A percentile compares a stretch with the other conserved stretches of the same genome.
phyloP scores from a whole-genome alignment of 148 eudicot species.

The Diospyros kaki region DNA sequence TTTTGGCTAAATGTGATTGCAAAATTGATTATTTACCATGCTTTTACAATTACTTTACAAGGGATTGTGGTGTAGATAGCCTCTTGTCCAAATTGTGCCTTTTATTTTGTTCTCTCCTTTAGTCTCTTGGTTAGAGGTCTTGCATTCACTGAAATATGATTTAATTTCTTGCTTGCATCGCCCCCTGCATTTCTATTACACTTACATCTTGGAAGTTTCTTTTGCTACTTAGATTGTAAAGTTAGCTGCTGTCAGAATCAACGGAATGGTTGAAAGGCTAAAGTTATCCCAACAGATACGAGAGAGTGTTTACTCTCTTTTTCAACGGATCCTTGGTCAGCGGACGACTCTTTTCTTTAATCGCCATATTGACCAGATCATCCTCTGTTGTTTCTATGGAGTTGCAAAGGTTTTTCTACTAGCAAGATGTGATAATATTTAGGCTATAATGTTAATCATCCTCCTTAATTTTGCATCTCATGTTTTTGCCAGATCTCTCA shows the following conservation, averaged over 20 bases:
- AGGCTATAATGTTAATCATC: background rate
- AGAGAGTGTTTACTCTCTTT: constrained; percentile 83
- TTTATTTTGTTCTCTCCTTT: too few relatives aligned
- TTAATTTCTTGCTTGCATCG: too few relatives aligned
- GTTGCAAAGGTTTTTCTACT: constrained; percentile 80
- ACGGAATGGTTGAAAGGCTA: constrained; percentile 86
- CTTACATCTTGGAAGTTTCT: background rate
- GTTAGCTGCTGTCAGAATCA: constrained; percentile 96
- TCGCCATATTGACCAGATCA: constrained; percentile 93
- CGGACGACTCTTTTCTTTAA: constrained; percentile 69
- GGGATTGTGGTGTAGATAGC: too few relatives aligned
- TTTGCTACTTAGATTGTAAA: constrained; percentile 55
- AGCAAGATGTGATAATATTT: background rate
- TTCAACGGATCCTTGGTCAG: constrained; percentile 69
- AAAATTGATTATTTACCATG: too few relatives aligned
- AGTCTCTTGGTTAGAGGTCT: too few relatives aligned
- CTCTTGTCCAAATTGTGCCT: too few relatives aligned
- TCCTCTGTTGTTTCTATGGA: constrained; percentile 89
- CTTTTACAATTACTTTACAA: too few relatives aligned
- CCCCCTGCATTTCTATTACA: too few relatives aligned
- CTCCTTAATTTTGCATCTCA: constrained; percentile 1
- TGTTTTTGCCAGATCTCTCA: constrained; percentile 65
- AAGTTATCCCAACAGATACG: constrained; percentile 66
- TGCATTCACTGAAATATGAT: too few relatives aligned
- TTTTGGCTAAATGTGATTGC: too few relatives aligned